A percentile compares a stretch with the other conserved stretches of the same genome.
Conservation (phyloP, 163 green algal species). For the Chlamydomonas reinhardtii region DNA sequence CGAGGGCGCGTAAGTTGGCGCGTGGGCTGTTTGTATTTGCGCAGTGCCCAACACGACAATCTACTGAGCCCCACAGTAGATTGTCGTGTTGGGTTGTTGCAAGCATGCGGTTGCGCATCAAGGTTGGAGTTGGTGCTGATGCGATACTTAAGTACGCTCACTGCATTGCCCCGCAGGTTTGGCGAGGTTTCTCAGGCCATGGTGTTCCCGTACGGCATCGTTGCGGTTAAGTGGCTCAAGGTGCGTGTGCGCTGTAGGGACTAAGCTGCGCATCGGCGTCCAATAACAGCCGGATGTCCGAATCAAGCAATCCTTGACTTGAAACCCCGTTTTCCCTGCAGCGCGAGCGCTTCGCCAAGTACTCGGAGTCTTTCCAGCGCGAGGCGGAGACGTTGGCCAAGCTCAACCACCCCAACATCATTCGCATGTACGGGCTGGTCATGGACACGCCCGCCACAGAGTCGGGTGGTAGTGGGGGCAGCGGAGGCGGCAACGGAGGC, state of each 20-base stretch:
- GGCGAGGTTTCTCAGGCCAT: constrained; percentile 80
- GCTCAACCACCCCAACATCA: constrained; percentile 88
- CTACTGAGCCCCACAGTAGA: too few relatives aligned
- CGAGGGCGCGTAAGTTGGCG: constrained; percentile 69
- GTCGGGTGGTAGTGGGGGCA: background rate
- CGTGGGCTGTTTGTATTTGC: too few relatives aligned
- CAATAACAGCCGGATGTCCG: too few relatives aligned
- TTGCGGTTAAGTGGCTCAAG: constrained; percentile 92
- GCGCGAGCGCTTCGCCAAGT: constrained; percentile 69
- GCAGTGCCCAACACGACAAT: too few relatives aligned
- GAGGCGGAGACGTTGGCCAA: constrained; percentile 79
- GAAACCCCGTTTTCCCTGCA: constrained; percentile 19
- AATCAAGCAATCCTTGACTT: too few relatives aligned
- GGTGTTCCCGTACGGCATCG: constrained; percentile 68
- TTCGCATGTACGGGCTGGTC: constrained; percentile 82
- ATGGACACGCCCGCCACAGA: constrained; percentile 53
- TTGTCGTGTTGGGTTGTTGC: too few relatives aligned
- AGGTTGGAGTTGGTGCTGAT: too few relatives aligned
- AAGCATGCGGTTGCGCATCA: too few relatives aligned
- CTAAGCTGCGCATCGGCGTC: too few relatives aligned
- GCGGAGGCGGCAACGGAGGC: constrained; percentile 4
- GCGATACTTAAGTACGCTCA: too few relatives aligned
- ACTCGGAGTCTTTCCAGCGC: constrained; percentile 77
- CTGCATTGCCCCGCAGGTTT: constrained; percentile 64
- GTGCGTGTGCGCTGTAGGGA: constrained; percentile 44